Evolutionary conservation across 2,329 filamentous ascomycete genomes (phyloP).

Genomic region (Microcyclospora pomicola): DNA sequence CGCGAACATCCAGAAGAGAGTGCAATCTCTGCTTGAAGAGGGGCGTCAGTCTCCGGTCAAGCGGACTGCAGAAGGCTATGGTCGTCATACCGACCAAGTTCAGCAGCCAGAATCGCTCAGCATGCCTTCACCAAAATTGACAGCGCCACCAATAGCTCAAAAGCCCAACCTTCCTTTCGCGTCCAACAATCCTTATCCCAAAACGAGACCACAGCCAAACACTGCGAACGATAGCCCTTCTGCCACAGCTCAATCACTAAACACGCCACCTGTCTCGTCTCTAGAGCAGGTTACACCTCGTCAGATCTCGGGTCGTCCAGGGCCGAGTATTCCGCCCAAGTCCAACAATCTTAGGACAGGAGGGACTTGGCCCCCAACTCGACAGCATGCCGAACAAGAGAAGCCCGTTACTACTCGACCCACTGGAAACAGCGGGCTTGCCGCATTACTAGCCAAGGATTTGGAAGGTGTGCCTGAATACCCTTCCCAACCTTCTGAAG

Average conservation of each 20-base stretch:
- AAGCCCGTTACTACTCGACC: slow-evolving; percentile 2
- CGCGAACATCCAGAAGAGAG: slow-evolving; percentile 79
- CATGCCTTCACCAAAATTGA: slow-evolving; percentile 2
- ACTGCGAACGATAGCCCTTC: slow-evolving; percentile 1
- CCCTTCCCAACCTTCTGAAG: slow-evolving; percentile 5
- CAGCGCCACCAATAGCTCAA: slow-evolving; percentile 13
- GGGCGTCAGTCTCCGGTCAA: slow-evolving; percentile 47
- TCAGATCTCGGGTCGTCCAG: slow-evolving; percentile 17
- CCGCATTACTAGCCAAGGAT: slow-evolving; percentile 24
- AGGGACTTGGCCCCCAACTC: slow-evolving; percentile 11
- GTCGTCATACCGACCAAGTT: slow-evolving; percentile 57
- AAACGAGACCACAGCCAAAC: slow-evolving; percentile 6
- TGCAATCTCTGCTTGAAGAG: slow-evolving; percentile 73
- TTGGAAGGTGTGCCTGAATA: slow-evolving; percentile 25
- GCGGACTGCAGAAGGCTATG: slow-evolving; percentile 79
- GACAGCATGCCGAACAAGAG: slow-evolving; percentile 1
- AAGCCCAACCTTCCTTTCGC: slow-evolving; percentile 9
- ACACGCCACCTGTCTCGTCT: slow-evolving; percentile 21
- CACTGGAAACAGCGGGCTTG: slow-evolving; percentile 12
- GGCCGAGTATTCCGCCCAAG: slow-evolving; percentile 46
- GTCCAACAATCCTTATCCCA: slow-evolving; percentile 14
- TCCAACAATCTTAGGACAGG: slow-evolving; percentile 44
- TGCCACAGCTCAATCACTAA: slow-evolving; percentile 1
- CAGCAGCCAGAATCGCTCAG: not conserved
- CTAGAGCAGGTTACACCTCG: slow-evolving; percentile 7